Conservation (phyloP, 2,329 filamentous ascomycete genomes). For the Annulohypoxylon truncatum region DNA sequence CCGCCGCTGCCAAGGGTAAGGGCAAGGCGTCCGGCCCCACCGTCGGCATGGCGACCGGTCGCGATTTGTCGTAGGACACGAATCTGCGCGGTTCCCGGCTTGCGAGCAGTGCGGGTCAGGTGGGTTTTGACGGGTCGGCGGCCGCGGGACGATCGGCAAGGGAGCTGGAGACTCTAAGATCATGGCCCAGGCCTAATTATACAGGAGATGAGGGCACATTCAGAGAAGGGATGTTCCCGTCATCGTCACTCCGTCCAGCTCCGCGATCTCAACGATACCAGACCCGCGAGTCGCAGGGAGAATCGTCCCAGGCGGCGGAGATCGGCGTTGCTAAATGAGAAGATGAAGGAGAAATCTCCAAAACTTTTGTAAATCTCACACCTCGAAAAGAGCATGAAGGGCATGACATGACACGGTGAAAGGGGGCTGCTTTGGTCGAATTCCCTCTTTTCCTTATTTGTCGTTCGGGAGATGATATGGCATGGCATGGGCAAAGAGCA, state of each 20-base stretch:
- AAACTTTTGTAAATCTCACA: neutral
- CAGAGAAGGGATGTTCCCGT: neutral
- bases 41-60: constrained; percentile 64
- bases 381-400: constrained; percentile 8
- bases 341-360: neutral
- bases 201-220: neutral
- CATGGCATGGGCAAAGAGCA: neutral
- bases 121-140: neutral
- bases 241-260: neutral
- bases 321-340: neutral
- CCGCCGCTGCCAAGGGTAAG: constrained; percentile 51
- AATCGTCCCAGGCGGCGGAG: constrained; percentile 16
- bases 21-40: constrained; percentile 56
- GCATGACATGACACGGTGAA: too few relatives aligned
- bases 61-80: constrained; percentile 60
- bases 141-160: neutral
- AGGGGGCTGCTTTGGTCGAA: constrained; percentile 8
- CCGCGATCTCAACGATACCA: constrained; percentile 12
- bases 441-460: constrained; percentile 7
- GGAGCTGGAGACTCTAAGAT: neutral
- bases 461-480: neutral
- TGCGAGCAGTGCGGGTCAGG: neutral
- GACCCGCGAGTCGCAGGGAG: constrained; percentile 17
- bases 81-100: constrained; percentile 18
- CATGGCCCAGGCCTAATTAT: neutral